Evolutionary conservation across 495 filamentous ascomycete species (phyloP).

Genomic region (Aspergillus conjunctus): DNA sequence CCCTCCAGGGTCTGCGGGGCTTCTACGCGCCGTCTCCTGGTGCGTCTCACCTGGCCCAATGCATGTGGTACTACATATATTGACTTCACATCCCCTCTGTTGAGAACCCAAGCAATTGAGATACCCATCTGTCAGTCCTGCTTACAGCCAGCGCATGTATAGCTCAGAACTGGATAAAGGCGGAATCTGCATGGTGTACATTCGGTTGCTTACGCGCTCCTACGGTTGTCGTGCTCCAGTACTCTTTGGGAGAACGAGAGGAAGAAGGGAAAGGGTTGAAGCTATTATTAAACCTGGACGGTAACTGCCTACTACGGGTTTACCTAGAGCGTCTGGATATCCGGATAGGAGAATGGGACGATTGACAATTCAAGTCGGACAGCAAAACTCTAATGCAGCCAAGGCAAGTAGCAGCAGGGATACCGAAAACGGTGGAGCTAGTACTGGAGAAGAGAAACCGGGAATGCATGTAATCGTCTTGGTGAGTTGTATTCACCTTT

Average conservation of each 20-base stretch:
- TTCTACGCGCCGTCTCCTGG: not conserved
- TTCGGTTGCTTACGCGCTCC: no score
- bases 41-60: not conserved
- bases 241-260: no score
- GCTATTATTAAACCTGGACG: not conserved
- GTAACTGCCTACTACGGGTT: not conserved
- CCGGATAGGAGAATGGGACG: not conserved
- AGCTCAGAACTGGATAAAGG: no score
- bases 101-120: not conserved
- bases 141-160: no score
- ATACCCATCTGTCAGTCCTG: not conserved
- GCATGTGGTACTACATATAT: not conserved
- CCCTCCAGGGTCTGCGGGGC: slow-evolving; percentile 1
- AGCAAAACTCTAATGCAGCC: not conserved
- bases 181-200: no score
- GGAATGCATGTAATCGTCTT: slow-evolving; percentile 74
- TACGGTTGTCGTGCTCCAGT: no score
- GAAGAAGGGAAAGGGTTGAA: not conserved
- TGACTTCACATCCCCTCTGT: not conserved
- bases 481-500: slow-evolving; percentile 55
- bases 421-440: not conserved
- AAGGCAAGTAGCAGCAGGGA: not conserved
- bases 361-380: not conserved
- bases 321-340: not conserved
- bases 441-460: not conserved